phyloP scores from a whole-genome alignment of 2,329 filamentous ascomycete genomes.

The Raffaelea albimanens region DNA sequence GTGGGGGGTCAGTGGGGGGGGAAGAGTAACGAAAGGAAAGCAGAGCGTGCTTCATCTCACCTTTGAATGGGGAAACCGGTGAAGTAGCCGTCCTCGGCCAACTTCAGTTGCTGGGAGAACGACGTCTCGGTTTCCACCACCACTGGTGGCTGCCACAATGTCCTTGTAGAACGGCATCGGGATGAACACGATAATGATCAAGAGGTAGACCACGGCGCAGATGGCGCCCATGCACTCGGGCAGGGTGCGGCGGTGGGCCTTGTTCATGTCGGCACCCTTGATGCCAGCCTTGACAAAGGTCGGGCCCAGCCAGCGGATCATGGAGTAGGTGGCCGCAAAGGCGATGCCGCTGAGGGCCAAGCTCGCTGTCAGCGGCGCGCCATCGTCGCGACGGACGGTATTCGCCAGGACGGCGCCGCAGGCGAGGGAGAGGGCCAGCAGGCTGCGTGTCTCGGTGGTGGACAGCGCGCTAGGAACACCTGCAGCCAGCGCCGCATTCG shows the following conservation, averaged over 20 bases:
- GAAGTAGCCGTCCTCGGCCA: constrained; percentile 75
- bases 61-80: constrained; percentile 91
- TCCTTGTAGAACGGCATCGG: constrained; percentile 98
- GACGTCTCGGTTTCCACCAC: constrained; percentile 83
- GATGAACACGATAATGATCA: constrained; percentile 84
- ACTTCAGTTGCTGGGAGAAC: constrained; percentile 64
- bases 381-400: constrained; percentile 76
- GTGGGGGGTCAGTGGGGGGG: background rate
- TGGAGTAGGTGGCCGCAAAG: constrained; percentile 70
- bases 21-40: background rate
- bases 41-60: constrained; percentile 30
- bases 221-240: constrained; percentile 96
- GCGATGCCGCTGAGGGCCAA: constrained; percentile 78
- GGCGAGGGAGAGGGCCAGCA: constrained; percentile 55
- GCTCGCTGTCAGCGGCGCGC: constrained; percentile 81
- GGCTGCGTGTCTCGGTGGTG: constrained; percentile 40
- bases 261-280: constrained; percentile 84
- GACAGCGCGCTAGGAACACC: constrained; percentile 30
- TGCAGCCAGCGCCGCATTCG: constrained; percentile 1
- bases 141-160: constrained; percentile 88
- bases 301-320: constrained; percentile 89
- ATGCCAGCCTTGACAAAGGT: constrained; percentile 82
- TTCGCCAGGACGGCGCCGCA: constrained; percentile 69
- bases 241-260: constrained; percentile 58
- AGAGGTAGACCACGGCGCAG: constrained; percentile 83